Base-by-base conservation (phyloP, 331 rosid genomes). In the Quercus lobata region DNA sequence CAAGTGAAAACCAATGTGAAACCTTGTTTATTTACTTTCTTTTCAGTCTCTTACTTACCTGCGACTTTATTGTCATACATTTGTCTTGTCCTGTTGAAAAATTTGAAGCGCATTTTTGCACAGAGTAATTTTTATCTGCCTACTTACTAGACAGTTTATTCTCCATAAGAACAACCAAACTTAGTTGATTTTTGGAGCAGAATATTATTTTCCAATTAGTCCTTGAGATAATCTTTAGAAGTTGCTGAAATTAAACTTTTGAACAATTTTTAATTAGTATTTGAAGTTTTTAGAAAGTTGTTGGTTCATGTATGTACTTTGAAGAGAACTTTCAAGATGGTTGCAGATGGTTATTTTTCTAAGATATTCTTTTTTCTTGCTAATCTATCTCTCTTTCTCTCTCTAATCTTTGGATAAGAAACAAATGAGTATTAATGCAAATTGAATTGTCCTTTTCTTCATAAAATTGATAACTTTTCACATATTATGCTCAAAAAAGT, bases 1-100 rank as follows among this genome's bases (percentile, higher is more conserved):
- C 61, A 65, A 80, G 60, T 79, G 57, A 80, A 78, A 77, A 17
- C 76, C 72, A 78, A 74, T 84, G 29, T 56, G 41, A 14, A 12
- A 37, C 60, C 9, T 53, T 79, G 32, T 72, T 53, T 65, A n/a
- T 34, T 71, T 57, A 44, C 71, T 80, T 72, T 12, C 70, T 60
- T 55, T 73, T 55, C 57, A 30, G 55, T 77, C 75, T 68, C 79
- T 41, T 61, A 16, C 72, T 68, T 19, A 68, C 10, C 25, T 35
- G 5, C n/a, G 16, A 19, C 21, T 68, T 68, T 68, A 35, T 35
- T 29, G 71, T 9, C 53, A 3, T n/a, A 6, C 21, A 21, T 49
- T 68, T 34, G 49, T 68, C 21, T 17, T 49, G 21, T 68, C 16
- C 44, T 37, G 27, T 68, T 68, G 25, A 49, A 32, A 35, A 68